Evolutionary conservation across 73 alveolate species (phyloP), one percentile per base, ranked within the genome.

Genomic region (Halteria grandinella): DNA sequence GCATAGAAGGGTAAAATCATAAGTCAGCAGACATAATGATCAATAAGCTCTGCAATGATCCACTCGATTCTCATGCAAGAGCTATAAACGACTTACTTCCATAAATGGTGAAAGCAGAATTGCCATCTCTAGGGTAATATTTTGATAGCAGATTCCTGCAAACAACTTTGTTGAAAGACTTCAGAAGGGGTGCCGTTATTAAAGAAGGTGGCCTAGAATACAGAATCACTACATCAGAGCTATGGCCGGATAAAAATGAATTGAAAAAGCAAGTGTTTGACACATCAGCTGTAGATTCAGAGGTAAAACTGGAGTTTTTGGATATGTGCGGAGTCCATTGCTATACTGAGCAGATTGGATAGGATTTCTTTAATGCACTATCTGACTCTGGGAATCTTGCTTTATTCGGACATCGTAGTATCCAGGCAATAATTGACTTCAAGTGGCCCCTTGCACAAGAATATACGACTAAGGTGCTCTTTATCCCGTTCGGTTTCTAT

Each of bases 241-340:
- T 66, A n/a, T 66, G 80, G 80, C 32, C 32, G 63, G 80, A 66
- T 66, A 52, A 45, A 11, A 37, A 73, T n/a, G 75, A 52, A 31
- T 34, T 73, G 11, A 64, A 73, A 55, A 5, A 29, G 4, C 18
- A 32, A 1, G 63, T 73, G 17, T 73, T 73, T 39, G 47, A 66
- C 28, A 66, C 43, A 15, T 47, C 63, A 8, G 69, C 80, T 29
- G 59, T 50, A 8, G 83, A 70, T 21, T 11, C 47, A 29, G 74
- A 48, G n/a, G 44, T 54, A 14, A 29, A 51, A 40, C 54, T 73
- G 1, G 71, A 51, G 21, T 66, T 44, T 51, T 43, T 66, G 1
- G 80, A 66, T 47, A 36, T 66, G 18, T 57, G 53, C 3, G 45
- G 47, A n/a, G 55, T 66, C 4, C 47, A 66, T 44, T 66, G 80